Evolutionary conservation across 1,139 yeast genomes (phyloP), one percentile per base, ranked within the genome.

Genomic region (Sugiyamaella xylanicola): DNA sequence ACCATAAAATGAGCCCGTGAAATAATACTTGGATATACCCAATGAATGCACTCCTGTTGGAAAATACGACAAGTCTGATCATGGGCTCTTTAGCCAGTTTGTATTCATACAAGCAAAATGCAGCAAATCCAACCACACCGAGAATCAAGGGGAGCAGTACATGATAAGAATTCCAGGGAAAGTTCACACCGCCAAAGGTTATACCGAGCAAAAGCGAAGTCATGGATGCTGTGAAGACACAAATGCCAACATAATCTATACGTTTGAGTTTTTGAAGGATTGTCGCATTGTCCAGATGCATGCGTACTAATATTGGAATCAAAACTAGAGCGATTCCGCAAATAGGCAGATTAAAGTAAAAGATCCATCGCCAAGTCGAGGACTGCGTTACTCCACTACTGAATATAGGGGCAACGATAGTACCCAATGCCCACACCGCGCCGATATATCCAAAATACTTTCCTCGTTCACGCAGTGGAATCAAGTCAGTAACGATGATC

Each of bases 281-380:
- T 40, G 71, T 68, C 2, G 79, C 78, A 32, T 69, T 66, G 1
- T 80, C 74, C 49, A 65, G 73, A 13, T 84, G 84, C 15, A 88
- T 86, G 45, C 78, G 74, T 67, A 82, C 82, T 11, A 79, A 75
- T 35, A 77, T 61, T 2, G 75, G 58, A 44, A 85, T 72, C 20
- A 78, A 63, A 0, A 71, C 65, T n/a, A 78, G 68, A 0, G 86
- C 83, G 2, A 77, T 58, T 0, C 86, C 90, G 20, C 87, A 87
- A 41, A 84, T 71, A 2, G 91, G 89, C 54, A 86, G 68, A 66
- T 86, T 86, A 62, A 86, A 76, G 67, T 82, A 86, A 67, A 86
- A 86, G 62, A 87, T 82, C 91, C 92, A 86, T 65, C 92, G 77
- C 92, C 92, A 86, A n/a, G 82, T 74, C 1, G 81, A 82, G 25